Base-by-base conservation (phyloP, 192 early-diverging fungal genomes). In the Mortierella claussenii region DNA sequence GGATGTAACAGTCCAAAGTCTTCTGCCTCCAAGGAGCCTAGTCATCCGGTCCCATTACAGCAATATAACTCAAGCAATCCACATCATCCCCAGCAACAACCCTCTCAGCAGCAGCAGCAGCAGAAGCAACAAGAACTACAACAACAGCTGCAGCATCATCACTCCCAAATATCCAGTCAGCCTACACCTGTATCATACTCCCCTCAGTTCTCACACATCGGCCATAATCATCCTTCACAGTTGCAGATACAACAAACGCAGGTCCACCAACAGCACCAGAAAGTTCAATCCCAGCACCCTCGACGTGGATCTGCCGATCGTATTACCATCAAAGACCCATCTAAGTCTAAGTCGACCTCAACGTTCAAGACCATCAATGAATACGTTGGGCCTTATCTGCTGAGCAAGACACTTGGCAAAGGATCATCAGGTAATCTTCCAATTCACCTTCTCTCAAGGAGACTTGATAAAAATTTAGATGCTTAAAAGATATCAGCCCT, bases 381-480 rank as follows among this genome's bases (percentile, higher is more conserved):
- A 50, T 66, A 85, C 31, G 70, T 85, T 28, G 83, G 83, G 8
- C 79, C 81, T 30, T 85, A 85, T 32, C 68, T 73, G 42, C 63
- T 85, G 33, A 81, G 81, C 8, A 80, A 80, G 47, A 82, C 81
- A 23, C 44, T 85, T 33, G 83, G 83, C 28, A 85, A 80, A 65
- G 83, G 83, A 20, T 82, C 83, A 36, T 85, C 83, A 70, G 83
- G 83, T 85, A 85, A 74, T 34, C 33, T 12, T 55, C 20, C 43
- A 17, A 2, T 9, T 2, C 4, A 20, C 21, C 18, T 40, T 31
- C 4, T 30, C 42, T 26, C 30, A n/a, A n/a, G n/a, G n/a, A n/a
- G n/a, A n/a, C n/a, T n/a, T n/a, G n/a, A n/a, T n/a, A n/a, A n/a
- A n/a, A n/a, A n/a, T n/a, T n/a, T n/a, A 9, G 43, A 45, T 9